Conservation (phyloP, 768 basidiomycete genomes). For the Suillus luteus region DNA sequence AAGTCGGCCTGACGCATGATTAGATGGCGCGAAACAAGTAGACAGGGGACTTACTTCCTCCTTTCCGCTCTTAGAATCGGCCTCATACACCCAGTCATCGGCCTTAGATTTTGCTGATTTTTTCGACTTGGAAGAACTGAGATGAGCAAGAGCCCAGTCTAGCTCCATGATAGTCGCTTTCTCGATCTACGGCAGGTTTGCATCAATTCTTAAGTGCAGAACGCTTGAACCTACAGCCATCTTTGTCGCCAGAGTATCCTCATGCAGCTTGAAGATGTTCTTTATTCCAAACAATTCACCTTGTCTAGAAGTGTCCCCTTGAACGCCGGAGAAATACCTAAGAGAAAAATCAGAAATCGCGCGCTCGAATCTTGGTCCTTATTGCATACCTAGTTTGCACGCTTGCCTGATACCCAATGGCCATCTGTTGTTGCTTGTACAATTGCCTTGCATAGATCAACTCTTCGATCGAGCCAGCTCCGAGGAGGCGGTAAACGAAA, state of each 20-base stretch:
- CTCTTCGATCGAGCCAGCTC: conserved; percentile 87
- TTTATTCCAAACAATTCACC: conserved; percentile 86
- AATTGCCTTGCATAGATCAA: conserved; percentile 87
- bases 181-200: conserved; percentile 58
- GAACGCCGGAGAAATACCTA: conserved; percentile 82
- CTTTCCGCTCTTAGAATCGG: conserved; percentile 48
- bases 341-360: not conserved
- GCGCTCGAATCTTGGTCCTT: not conserved
- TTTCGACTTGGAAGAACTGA: conserved; percentile 47
- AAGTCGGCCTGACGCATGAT: conserved; percentile 46
- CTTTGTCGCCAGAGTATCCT: conserved; percentile 70
- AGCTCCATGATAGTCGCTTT: conserved; percentile 70
- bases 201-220: not conserved
- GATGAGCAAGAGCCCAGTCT: conserved; percentile 78
- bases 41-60: conserved; percentile 23
- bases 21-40: not conserved
- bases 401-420: conserved; percentile 84
- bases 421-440: conserved; percentile 93
- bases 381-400: conserved; percentile 67
- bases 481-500: conserved; percentile 78
- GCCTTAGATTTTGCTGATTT: conserved; percentile 35
- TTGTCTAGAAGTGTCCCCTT: conserved; percentile 70
- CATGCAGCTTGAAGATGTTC: conserved; percentile 83
- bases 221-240: conserved; percentile 52
- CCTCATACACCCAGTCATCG: conserved; percentile 47